phyloP scores from a whole-genome alignment of 345 rosid genomes.

The Lepidium africanum region DNA sequence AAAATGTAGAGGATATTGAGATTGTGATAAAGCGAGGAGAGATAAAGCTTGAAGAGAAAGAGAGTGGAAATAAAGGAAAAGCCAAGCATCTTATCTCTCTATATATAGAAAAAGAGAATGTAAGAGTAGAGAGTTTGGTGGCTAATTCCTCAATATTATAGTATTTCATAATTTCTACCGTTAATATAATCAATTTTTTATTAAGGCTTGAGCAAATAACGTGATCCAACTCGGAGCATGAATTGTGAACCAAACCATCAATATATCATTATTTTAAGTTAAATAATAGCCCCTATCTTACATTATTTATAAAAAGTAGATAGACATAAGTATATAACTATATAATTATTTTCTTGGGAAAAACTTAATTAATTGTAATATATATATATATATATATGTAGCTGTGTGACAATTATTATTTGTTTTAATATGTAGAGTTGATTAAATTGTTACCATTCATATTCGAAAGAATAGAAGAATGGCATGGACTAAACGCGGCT shows the following conservation, averaged over 20 bases:
- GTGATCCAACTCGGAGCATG: conserved; percentile 6
- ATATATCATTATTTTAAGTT: too few species aligned
- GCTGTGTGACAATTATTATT: too few species aligned
- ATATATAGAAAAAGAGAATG: conserved; percentile 9
- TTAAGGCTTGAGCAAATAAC: not conserved
- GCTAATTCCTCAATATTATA: not conserved
- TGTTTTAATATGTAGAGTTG: not conserved
- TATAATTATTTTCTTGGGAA: not conserved
- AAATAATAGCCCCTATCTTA: not conserved
- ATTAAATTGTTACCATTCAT: too few species aligned
- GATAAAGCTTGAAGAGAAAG: not conserved
- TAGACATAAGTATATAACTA: not conserved
- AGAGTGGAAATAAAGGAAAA: conserved; percentile 13
- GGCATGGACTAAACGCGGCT: too few species aligned
- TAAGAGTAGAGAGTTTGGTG: conserved; percentile 4
- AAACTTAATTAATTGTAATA: too few species aligned
- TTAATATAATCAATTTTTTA: not conserved
- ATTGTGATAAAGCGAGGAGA: not conserved
- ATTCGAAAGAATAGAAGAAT: too few species aligned
- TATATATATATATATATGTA: too few species aligned
- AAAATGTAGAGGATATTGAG: not conserved
- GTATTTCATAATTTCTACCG: not conserved
- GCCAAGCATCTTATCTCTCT: conserved; percentile 18
- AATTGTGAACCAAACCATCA: not conserved
- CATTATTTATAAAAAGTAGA: not conserved